Percentiles rank a stretch among this genome's conserved stretches.
These are phyloP conservation scores for Carallia pectinifolia DNA, from an alignment of 345 rosid species.

Conservation along the genomic window DNA sequence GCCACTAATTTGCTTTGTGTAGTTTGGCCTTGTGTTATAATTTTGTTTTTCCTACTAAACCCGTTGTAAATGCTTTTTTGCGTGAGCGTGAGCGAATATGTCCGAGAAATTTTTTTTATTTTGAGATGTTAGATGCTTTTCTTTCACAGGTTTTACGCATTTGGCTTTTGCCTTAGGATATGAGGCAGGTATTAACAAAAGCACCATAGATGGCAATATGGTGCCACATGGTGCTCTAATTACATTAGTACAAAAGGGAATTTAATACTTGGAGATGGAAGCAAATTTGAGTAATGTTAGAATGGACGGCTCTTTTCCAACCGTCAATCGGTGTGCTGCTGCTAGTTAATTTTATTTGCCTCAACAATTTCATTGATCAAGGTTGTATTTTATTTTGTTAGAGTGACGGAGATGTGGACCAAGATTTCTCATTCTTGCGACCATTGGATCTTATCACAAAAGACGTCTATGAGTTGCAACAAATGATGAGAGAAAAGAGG, in stretches of 20 bases:
- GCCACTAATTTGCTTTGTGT: no score
- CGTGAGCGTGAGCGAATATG: no score
- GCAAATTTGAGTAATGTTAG: conserved; percentile 83
- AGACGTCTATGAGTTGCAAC: conserved; percentile 72
- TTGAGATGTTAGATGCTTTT: not conserved
- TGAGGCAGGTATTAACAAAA: conserved; percentile 87
- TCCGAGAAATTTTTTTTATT: no score
- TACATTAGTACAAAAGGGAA: conserved; percentile 87
- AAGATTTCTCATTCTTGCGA: conserved; percentile 94
- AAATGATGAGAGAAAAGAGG: conserved; percentile 74
- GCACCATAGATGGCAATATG: conserved; percentile 86
- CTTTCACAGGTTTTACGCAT: conserved; percentile 69
- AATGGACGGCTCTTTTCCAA: conserved; percentile 21
- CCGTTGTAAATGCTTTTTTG: not conserved
- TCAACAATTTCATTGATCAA: conserved; percentile 30
- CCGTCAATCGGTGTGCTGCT: not conserved
- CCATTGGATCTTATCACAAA: conserved; percentile 95
- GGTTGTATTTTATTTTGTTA: conserved; percentile 44
- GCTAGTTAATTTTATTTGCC: conserved; percentile 3
- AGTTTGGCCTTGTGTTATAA: no score
- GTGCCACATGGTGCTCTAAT: conserved; percentile 94
- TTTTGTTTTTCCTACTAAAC: not conserved
- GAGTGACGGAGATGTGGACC: conserved; percentile 78
- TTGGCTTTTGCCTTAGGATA: conserved; percentile 88
- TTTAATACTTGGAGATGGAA: conserved; percentile 97